Base-by-base conservation (phyloP, 169 alveolate genomes). In the Plasmodium blacklocki region DNA sequence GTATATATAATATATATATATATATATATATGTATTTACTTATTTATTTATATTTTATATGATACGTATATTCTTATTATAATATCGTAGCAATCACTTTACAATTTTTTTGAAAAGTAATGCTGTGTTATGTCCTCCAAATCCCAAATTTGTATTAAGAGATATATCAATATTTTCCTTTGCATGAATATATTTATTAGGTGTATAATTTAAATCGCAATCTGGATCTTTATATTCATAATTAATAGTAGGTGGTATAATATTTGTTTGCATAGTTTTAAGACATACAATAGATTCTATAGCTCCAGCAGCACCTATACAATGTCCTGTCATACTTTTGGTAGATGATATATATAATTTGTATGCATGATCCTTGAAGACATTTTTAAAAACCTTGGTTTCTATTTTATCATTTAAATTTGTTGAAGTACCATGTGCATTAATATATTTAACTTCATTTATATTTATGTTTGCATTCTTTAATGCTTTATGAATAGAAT, bases 381-480 rank as follows among this genome's bases (percentile, higher is more conserved):
- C 95, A 52, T 73, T 90, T 68, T 93, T 93, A 47, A 91, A 72
- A 43, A 93, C 96, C 7, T 26, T 59, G 1, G 96, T 93, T 91
- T 93, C 96, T 9, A 93, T 73, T 64, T 91, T 78, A 74, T 93
- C 96, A 88, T 93, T 93, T 70, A 78, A 73, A 11, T 73, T 87
- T n/a, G 96, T 93, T 19, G 96, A 93, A 14, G 96, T 93, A 9
- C 96, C 96, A 68, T 93, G 96, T n/a, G 96, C 96, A 75, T 93
- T 93, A 21, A 93, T 75, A 70, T 93, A 93, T 18, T 88, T 90
- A 19, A 93, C 92, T 60, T 93, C 95, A 7, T 85, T 72, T 70
- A 43, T 70, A 62, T 80, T 87, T 63, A 90, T 64, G 15, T 86
- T 89, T 85, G 93, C 94, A 58, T 89, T 88, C 29, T 45, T 59